phyloP scores from a whole-genome alignment of 768 basidiomycete genomes.

The Steccherinum ochraceum region DNA sequence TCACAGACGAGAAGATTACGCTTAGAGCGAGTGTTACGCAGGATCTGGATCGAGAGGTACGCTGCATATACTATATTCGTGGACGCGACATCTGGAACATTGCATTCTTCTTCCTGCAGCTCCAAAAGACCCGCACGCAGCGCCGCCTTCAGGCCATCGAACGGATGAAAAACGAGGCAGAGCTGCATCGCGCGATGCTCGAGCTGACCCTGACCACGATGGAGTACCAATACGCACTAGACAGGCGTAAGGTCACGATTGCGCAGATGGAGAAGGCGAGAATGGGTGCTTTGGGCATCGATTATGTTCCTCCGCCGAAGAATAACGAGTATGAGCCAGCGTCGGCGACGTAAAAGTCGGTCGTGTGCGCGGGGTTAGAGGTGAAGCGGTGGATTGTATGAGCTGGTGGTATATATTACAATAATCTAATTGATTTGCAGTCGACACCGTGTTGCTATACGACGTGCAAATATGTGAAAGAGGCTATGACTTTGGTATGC shows the following conservation, averaged over 20 bases:
- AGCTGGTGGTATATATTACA: constrained; percentile 1
- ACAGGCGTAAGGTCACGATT: constrained; percentile 51
- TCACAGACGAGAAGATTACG: not conserved
- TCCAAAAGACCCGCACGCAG: constrained; percentile 6
- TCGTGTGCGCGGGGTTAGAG: not conserved
- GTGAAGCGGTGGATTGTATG: not conserved
- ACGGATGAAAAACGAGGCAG: constrained; percentile 7
- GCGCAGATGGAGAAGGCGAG: constrained; percentile 57
- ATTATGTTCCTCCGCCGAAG: constrained; percentile 18
- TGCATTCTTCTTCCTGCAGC: not conserved
- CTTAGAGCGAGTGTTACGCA: not conserved
- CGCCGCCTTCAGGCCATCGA: constrained; percentile 2
- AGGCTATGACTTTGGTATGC: constrained; percentile 37
- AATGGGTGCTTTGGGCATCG: constrained; percentile 56
- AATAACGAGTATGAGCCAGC: not conserved
- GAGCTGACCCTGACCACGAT: constrained; percentile 56
- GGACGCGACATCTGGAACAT: not conserved
- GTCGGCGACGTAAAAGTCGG: not conserved
- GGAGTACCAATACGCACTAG: constrained; percentile 54
- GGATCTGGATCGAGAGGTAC: not conserved
- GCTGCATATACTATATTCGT: not conserved
- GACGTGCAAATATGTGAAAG: not conserved
- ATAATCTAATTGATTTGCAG: not conserved
- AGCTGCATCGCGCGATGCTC: constrained; percentile 35
- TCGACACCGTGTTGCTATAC: not conserved